These are phyloP conservation scores for Helianthus tuberosus DNA, from an alignment of 129 eudicot species.

Conservation along the genomic window DNA sequence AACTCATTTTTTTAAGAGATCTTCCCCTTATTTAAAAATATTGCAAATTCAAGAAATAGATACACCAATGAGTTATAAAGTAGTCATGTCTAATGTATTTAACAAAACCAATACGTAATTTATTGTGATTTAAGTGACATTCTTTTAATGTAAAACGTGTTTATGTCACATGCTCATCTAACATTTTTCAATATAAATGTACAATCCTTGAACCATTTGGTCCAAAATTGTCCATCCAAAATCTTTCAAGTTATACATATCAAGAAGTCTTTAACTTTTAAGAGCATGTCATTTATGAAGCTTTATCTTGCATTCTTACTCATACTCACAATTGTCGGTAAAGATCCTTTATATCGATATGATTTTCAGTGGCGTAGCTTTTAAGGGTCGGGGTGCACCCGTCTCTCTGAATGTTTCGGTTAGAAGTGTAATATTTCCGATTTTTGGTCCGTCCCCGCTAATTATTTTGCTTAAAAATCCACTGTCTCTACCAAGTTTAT, in stretches of 20 bases:
- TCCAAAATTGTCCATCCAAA: neutral
- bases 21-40: too few species aligned
- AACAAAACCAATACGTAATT: neutral
- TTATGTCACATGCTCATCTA: neutral
- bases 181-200: neutral
- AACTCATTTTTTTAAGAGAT: too few species aligned
- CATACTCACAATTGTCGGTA: neutral
- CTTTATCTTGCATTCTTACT: neutral
- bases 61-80: too few species aligned
- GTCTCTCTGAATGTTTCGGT: too few species aligned
- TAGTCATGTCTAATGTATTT: too few species aligned
- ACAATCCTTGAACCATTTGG: neutral
- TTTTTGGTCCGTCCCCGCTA: too few species aligned
- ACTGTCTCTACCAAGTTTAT: too few species aligned
- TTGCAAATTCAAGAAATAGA: too few species aligned
- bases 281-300: neutral
- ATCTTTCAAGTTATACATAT: neutral
- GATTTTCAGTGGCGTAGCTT: too few species aligned
- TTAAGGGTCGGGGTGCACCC: too few species aligned
- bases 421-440: too few species aligned
- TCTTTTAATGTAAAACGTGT: neutral
- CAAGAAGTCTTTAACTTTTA: neutral
- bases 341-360: neutral
- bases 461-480: too few species aligned
- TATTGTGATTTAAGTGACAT: neutral